Percentiles rank a stretch among this genome's conserved stretches.
phyloP scores from a whole-genome alignment of 2,329 filamentous ascomycete species.

The Apiospora marii region DNA sequence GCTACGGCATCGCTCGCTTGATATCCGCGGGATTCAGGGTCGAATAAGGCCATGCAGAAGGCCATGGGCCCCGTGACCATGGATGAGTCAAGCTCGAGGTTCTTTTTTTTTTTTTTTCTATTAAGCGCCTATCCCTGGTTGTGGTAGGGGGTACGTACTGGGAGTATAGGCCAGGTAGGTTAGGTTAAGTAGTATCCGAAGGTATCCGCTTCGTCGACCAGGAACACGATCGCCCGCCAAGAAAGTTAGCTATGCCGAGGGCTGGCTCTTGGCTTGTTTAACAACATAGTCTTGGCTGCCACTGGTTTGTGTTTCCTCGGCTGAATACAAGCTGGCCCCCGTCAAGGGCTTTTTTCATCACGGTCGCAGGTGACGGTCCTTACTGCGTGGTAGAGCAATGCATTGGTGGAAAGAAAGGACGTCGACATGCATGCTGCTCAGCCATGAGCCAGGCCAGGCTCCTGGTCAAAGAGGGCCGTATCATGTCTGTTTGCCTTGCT shows the following conservation, averaged over 20 bases:
- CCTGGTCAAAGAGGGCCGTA: neutral
- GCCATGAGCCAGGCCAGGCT: neutral
- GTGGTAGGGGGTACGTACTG: neutral
- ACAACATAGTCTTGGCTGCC: slow-evolving; percentile 17
- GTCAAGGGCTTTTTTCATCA: slow-evolving; percentile 6
- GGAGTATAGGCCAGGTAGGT: neutral
- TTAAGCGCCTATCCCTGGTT: slow-evolving; percentile 11
- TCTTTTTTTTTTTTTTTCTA: slow-evolving; percentile 20
- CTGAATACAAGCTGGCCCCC: neutral
- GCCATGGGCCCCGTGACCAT: slow-evolving; percentile 2
- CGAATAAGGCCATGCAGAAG: neutral
- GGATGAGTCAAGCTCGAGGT: slow-evolving; percentile 14
- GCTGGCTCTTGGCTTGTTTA: slow-evolving; percentile 21
- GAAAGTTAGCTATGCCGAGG: slow-evolving; percentile 19
- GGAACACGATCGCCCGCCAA: slow-evolving; percentile 21
- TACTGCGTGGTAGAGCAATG: neutral
- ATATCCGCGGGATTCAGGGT: slow-evolving; percentile 13
- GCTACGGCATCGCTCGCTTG: slow-evolving; percentile 18
- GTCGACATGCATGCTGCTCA: neutral
- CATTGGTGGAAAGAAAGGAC: neutral
- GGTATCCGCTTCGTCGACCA: slow-evolving; percentile 15
- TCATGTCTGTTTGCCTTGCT: neutral
- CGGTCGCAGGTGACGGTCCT: slow-evolving; percentile 11
- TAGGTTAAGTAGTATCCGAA: neutral
- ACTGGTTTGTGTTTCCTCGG: slow-evolving; percentile 14